Percentiles rank a stretch among this genome's conserved stretches.
Conservation (phyloP, 2,329 filamentous ascomycete genomes). For the Colletotrichum shisoi region DNA sequence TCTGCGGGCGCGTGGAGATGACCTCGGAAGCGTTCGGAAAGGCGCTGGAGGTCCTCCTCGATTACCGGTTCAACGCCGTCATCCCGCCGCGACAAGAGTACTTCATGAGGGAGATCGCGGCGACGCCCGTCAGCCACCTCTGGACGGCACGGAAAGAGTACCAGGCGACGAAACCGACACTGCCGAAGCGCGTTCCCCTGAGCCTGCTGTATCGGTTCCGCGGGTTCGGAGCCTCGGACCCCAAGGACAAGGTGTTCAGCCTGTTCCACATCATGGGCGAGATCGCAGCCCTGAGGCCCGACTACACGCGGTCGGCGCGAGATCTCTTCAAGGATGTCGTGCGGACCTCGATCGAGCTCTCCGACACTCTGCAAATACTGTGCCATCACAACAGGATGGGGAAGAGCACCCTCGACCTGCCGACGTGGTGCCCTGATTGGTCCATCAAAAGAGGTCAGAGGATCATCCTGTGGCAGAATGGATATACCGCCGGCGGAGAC, state of each 20-base stretch:
- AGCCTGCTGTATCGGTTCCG: background rate
- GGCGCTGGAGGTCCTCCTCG: background rate
- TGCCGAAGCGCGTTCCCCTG: background rate
- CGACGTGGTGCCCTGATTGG: slow-evolving; percentile 7
- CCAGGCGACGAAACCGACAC: background rate
- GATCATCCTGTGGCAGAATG: slow-evolving; percentile 2
- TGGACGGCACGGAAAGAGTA: background rate
- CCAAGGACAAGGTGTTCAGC: background rate
- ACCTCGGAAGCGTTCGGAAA: background rate
- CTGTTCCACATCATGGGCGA: background rate
- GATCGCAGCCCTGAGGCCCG: background rate
- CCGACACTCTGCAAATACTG: too few species aligned
- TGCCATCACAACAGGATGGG: too few species aligned
- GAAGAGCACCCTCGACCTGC: background rate
- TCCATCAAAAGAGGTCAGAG: background rate
- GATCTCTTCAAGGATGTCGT: background rate
- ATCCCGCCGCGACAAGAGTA: background rate
- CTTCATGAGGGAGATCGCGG: background rate
- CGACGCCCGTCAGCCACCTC: background rate
- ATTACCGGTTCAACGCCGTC: background rate
- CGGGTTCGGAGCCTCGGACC: background rate
- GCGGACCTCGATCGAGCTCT: too few species aligned
- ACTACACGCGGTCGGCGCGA: background rate
- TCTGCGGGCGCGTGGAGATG: background rate
- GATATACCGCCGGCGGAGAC: background rate